Percentiles rank a stretch among this genome's conserved stretches.
phyloP scores from a whole-genome alignment of 305 asterid genomes.

The Solanum hybrid region DNA sequence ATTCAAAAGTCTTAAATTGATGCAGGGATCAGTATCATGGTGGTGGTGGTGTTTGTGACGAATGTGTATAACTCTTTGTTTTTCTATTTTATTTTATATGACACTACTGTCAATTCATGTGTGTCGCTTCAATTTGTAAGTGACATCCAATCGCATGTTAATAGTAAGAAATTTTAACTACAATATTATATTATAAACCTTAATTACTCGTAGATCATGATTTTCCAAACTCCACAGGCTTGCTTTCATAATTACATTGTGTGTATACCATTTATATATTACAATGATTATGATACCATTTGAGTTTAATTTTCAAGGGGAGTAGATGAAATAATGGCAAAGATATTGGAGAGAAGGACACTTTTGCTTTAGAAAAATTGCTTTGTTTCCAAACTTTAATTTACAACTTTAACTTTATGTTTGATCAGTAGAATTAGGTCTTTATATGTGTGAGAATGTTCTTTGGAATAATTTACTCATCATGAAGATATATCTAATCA shows the following conservation, averaged over 20 bases:
- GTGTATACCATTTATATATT: neutral
- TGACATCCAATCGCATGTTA: neutral
- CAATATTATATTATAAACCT: neutral
- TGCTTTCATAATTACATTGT: neutral
- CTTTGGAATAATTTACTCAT: conserved; percentile 3
- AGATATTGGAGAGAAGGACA: neutral
- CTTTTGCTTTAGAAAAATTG: conserved; percentile 16
- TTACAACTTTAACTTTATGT: neutral
- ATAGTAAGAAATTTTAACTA: neutral
- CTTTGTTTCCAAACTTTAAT: conserved; percentile 11
- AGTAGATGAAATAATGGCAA: neutral
- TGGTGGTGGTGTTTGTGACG: neutral
- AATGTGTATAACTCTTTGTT: neutral
- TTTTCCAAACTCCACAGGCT: neutral
- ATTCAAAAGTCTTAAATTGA: too few species aligned
- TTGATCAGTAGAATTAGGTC: neutral
- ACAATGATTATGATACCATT: neutral
- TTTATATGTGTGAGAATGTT: conserved; percentile 10
- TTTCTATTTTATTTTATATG: neutral
- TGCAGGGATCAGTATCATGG: too few species aligned
- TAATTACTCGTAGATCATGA: neutral
- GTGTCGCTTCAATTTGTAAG: neutral
- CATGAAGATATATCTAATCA: neutral
- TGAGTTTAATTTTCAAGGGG: neutral
- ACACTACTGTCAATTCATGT: neutral